Conservation (phyloP, 495 filamentous ascomycete genomes). For the Penicillium parvum region DNA sequence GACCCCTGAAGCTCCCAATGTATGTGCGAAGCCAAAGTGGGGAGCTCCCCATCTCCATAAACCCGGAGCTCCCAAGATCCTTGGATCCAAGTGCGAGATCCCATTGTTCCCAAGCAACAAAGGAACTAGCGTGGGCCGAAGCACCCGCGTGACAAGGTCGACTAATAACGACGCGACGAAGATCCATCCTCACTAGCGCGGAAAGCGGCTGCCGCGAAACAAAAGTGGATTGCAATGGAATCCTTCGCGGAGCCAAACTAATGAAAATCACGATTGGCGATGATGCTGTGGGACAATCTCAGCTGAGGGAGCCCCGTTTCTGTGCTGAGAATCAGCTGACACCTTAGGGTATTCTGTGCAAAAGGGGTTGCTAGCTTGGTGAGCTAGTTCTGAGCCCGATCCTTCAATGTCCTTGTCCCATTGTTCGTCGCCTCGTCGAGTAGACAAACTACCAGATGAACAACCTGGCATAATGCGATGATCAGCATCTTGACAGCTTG, state of each 20-base stretch:
- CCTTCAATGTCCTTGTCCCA: too few relatives aligned
- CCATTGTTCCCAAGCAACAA: too few relatives aligned
- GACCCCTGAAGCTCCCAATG: not conserved
- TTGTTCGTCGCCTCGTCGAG: too few relatives aligned
- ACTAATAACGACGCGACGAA: conserved; percentile 10
- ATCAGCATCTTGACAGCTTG: not conserved
- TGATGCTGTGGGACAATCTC: not conserved
- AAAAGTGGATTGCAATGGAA: conserved; percentile 6
- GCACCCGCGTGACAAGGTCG: conserved; percentile 14
- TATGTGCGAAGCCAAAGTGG: conserved; percentile 1
- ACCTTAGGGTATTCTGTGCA: too few relatives aligned
- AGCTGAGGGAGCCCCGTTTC: not conserved
- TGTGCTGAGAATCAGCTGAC: too few relatives aligned
- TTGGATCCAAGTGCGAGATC: too few relatives aligned
- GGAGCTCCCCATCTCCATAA: too few relatives aligned
- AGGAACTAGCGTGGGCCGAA: conserved; percentile 5
- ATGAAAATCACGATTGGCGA: not conserved
- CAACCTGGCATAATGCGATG: not conserved
- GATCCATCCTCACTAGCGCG: conserved; percentile 14
- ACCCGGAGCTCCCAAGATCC: too few relatives aligned
- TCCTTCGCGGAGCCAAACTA: conserved; percentile 1
- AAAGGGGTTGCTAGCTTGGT: not conserved
- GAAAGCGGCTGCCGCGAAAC: conserved; percentile 5
- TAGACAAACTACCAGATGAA: too few relatives aligned
- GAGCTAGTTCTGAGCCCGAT: too few relatives aligned